Base-by-base conservation (phyloP, 1,139 yeast species). In the Hansenula lynferdii region DNA sequence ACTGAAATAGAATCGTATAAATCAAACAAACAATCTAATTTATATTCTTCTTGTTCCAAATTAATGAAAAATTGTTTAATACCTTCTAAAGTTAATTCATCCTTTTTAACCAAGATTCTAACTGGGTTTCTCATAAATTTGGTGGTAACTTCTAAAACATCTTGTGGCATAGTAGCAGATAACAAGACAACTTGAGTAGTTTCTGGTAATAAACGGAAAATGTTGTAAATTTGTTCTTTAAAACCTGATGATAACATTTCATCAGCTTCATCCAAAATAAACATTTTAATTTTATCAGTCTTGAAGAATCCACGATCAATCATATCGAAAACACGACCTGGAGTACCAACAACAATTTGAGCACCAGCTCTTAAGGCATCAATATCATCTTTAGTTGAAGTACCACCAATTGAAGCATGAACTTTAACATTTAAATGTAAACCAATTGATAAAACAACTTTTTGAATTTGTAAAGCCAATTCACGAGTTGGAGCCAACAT, bases 381-480 rank as follows among this genome's bases (percentile, higher is more conserved):
- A 56, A 87, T 84, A 72, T 92, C 98, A 57, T 89, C 96, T 56
- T 77, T 75, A 67, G 86, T 77, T 48, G 94, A 80, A 57, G 96
- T 90, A 75, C 98, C 98, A 76, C 98, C 98, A 64, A 92, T 92
- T 65, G 96, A 90, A 50, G 97, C 97, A 64, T 92, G 98, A 60
- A 95, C 96, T 53, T 90, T 80, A 53, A 92, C 84, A 61, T 87
- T 80, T 78, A 92, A 80, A 79, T 87, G 90, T 69, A 85, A 80
- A 61, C 97, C 97, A 58, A 92, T 80, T 60, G 92, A 87, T 62
- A 87, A 74, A 52, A 92, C 92, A 62, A 92, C 98, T 69, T 86
- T 87, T 76, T 90, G 96, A 67, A 92, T 92, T 77, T 92, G 98
- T 60, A 87, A 75, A 47, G 97, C 98, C 72, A 92, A 80, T 76